phyloP scores from a whole-genome alignment of 2,329 filamentous ascomycete genomes.

The Sarocladiaceae sp. region DNA sequence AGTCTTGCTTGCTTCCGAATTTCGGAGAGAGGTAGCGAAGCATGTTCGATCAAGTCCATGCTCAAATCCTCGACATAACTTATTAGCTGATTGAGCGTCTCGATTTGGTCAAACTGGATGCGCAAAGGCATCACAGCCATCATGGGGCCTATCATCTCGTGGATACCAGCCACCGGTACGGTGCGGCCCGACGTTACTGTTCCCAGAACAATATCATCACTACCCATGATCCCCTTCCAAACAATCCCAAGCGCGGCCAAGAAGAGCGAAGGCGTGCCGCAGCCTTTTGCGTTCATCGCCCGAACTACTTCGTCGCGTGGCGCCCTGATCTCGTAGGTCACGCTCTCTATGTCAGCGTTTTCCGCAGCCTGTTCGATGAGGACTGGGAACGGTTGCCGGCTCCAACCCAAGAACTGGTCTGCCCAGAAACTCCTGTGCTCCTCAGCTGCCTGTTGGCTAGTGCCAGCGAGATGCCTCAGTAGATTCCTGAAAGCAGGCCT shows the following conservation, averaged over 20 bases:
- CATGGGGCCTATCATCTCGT: slow-evolving; percentile 72
- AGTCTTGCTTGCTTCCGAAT: slow-evolving; percentile 58
- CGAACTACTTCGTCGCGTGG: slow-evolving; percentile 12
- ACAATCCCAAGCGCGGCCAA: slow-evolving; percentile 66
- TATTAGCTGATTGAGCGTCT: slow-evolving; percentile 54
- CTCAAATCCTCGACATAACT: slow-evolving; percentile 58
- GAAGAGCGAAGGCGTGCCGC: slow-evolving; percentile 66
- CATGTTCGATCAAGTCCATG: slow-evolving; percentile 58
- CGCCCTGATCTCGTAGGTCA: slow-evolving; percentile 21
- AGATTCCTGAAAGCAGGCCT: slow-evolving; percentile 58
- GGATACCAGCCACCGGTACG: slow-evolving; percentile 62
- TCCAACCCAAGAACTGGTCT: slow-evolving; percentile 52
- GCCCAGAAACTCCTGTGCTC: slow-evolving; percentile 56
- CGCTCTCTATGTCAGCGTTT: background rate
- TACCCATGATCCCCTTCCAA: slow-evolving; percentile 57
- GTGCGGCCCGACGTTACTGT: slow-evolving; percentile 78
- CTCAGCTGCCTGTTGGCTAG: background rate
- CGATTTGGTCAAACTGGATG: slow-evolving; percentile 47
- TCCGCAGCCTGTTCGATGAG: slow-evolving; percentile 20
- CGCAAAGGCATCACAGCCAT: slow-evolving; percentile 69
- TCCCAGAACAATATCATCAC: slow-evolving; percentile 64
- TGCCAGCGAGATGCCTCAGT: slow-evolving; percentile 19
- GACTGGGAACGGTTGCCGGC: slow-evolving; percentile 50
- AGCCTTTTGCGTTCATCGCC: slow-evolving; percentile 32
- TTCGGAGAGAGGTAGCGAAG: slow-evolving; percentile 57